phyloP scores from a whole-genome alignment of 2,329 filamentous ascomycete species.

The Dothistroma pini region DNA sequence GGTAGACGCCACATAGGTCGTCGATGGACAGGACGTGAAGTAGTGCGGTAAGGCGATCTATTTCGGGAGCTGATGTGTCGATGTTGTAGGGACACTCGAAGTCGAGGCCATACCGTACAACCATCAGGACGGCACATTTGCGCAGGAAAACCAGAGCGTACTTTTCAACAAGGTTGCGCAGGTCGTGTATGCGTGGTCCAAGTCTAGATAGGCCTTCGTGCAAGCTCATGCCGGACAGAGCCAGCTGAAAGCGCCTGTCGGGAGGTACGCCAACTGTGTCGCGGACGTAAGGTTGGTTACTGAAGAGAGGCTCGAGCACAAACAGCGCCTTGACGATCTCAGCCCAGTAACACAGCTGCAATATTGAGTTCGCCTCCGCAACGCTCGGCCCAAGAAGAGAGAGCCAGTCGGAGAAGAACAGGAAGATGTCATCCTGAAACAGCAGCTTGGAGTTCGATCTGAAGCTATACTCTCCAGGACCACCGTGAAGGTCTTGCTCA shows the following conservation, averaged over 20 bases:
- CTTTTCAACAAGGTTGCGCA: constrained; percentile 56
- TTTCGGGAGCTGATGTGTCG: constrained; percentile 50
- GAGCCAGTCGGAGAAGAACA: constrained; percentile 69
- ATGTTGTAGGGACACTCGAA: constrained; percentile 61
- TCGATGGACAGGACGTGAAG: constrained; percentile 75
- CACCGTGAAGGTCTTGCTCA: constrained; percentile 13
- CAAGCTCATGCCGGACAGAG: background rate
- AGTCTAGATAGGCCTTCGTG: constrained; percentile 25
- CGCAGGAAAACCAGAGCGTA: constrained; percentile 90
- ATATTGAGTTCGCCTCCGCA: constrained; percentile 50
- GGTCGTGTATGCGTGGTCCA: background rate
- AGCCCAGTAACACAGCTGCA: constrained; percentile 83
- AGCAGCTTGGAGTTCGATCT: constrained; percentile 44
- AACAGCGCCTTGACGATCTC: constrained; percentile 81
- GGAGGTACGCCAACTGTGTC: background rate
- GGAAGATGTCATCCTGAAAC: constrained; percentile 66
- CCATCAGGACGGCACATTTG: constrained; percentile 77
- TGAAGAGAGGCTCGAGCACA: constrained; percentile 42
- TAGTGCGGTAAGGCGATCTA: constrained; percentile 73
- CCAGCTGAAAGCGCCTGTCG: background rate
- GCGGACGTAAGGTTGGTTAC: background rate
- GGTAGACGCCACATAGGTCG: constrained; percentile 65
- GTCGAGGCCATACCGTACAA: constrained; percentile 84
- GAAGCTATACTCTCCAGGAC: constrained; percentile 17
- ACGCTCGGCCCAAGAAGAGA: constrained; percentile 29